A percentile compares a stretch with the other conserved stretches of the same genome.
Conservation (phyloP, 371 early-diverging fungal genomes). For the Saksenaea vasiformis region DNA sequence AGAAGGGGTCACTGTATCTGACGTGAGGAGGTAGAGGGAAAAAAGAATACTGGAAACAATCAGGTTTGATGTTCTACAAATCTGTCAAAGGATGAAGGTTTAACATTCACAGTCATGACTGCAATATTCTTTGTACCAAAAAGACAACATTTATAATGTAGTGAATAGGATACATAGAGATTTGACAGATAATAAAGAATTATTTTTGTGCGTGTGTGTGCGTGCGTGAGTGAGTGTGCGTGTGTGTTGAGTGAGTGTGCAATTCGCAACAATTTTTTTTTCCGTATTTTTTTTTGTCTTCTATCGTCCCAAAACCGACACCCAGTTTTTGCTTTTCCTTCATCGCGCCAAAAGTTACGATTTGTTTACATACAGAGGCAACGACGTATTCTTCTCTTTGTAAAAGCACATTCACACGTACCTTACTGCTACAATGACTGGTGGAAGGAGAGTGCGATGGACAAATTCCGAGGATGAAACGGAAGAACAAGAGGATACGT, state of each 20-base stretch:
- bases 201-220: no score
- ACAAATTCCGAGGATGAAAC: conserved; percentile 22
- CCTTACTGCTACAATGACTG: conserved; percentile 20
- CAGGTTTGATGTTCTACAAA: conserved; percentile 8
- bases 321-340: not conserved
- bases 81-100: no score
- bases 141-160: no score
- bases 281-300: not conserved
- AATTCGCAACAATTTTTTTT: no score
- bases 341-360: not conserved
- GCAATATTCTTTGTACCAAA: no score
- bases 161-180: no score
- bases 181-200: no score
- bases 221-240: no score
- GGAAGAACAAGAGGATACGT: conserved; percentile 3
- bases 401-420: not conserved
- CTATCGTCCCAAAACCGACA: not conserved
- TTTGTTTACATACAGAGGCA: not conserved
- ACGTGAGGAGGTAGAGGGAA: not conserved
- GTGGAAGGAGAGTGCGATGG: conserved; percentile 36
- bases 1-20: no score
- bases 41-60: conserved; percentile 15
- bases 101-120: no score
- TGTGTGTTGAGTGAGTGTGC: no score
- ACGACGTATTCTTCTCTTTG: not conserved